Conservation (phyloP, 768 basidiomycete species). For the Boletus tomentosulus region DNA sequence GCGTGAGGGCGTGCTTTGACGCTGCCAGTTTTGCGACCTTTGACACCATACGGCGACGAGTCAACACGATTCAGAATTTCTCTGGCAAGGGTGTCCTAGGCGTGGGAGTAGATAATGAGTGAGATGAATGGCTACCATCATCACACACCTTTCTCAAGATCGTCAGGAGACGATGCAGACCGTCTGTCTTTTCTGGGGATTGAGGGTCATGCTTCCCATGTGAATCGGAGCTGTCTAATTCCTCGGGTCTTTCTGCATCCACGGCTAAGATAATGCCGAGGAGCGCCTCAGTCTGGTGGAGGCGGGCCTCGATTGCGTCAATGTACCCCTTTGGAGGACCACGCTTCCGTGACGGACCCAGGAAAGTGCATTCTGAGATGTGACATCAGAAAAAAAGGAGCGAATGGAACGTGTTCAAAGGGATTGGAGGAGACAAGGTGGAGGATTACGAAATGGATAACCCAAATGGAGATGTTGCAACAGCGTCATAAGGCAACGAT, state of each 20-base stretch:
- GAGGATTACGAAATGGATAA: constrained; percentile 19
- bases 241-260: constrained; percentile 24
- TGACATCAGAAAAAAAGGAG: constrained; percentile 10
- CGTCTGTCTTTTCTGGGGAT: constrained; percentile 9
- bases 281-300: constrained; percentile 89
- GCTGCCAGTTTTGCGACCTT: constrained; percentile 54
- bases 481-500: no score
- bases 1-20: constrained; percentile 24
- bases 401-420: constrained; percentile 3
- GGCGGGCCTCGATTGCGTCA: constrained; percentile 85
- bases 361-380: constrained; percentile 64
- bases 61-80: constrained; percentile 84
- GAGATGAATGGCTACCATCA: neutral
- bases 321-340: constrained; percentile 94
- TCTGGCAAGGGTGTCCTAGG: constrained; percentile 69
- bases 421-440: constrained; percentile 10
- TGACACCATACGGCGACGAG: constrained; percentile 71
- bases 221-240: constrained; percentile 27
- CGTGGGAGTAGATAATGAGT: constrained; percentile 6
- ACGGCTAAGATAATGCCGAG: constrained; percentile 72
- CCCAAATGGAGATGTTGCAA: no score
- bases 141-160: constrained; percentile 49
- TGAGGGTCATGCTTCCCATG: constrained; percentile 21
- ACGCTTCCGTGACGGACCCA: constrained; percentile 76
- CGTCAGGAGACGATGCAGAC: constrained; percentile 36